Percentiles rank a stretch among this genome's conserved stretches.
phyloP scores from a whole-genome alignment of 495 filamentous ascomycete genomes.

The Hamigera avellanea region DNA sequence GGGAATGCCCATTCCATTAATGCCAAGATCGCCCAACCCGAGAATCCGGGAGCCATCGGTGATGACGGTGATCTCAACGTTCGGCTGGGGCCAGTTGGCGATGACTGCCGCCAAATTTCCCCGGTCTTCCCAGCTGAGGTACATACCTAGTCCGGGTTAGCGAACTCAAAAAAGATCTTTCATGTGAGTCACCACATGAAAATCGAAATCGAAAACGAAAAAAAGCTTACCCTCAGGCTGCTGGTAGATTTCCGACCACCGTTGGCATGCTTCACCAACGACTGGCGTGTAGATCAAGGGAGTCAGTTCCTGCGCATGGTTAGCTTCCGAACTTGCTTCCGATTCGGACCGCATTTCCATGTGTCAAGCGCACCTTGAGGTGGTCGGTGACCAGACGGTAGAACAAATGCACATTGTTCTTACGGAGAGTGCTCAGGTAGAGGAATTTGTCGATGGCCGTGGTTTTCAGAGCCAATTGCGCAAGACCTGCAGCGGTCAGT shows the following conservation, averaged over 20 bases:
- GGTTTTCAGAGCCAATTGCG: conserved; percentile 63
- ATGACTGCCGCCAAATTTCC: conserved; percentile 75
- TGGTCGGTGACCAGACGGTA: conserved; percentile 88
- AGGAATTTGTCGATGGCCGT: conserved; percentile 88
- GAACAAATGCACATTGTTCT: conserved; percentile 85
- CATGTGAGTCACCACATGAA: too few species aligned
- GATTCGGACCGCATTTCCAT: too few species aligned
- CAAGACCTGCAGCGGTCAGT: conserved; percentile 36
- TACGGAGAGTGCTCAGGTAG: conserved; percentile 80
- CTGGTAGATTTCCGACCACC: conserved; percentile 93
- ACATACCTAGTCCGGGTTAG: conserved; percentile 54
- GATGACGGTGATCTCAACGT: conserved; percentile 92
- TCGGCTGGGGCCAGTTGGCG: conserved; percentile 75
- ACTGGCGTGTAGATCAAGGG: conserved; percentile 96
- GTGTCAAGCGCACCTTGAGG: conserved; percentile 52
- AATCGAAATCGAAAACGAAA: too few species aligned
- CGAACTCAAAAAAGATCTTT: too few species aligned
- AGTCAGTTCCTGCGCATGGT: conserved; percentile 54
- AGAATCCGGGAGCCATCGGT: conserved; percentile 96
- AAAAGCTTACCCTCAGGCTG: conserved; percentile 64
- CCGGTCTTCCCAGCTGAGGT: conserved; percentile 83
- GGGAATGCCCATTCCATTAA: conserved; percentile 97
- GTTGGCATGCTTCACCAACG: conserved; percentile 90
- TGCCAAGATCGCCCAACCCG: conserved; percentile 87
- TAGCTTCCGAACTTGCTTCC: too few species aligned